Conservation (phyloP, 768 basidiomycete genomes). For the Termitomyces sp. region DNA sequence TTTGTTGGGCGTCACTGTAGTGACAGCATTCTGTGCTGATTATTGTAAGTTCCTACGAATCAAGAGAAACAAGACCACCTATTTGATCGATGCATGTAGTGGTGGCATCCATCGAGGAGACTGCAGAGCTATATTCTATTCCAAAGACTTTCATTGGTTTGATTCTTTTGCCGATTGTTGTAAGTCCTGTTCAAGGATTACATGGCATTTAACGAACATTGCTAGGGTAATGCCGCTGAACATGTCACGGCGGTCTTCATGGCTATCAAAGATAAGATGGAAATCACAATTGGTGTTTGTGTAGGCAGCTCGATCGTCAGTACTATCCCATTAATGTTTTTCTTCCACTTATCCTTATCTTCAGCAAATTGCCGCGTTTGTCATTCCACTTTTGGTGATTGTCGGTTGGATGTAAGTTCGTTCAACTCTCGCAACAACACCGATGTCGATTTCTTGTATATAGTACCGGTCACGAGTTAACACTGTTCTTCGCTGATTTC, state of each 20-base stretch:
- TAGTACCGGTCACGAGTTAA: slow-evolving; percentile 67
- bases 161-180: slow-evolving; percentile 85
- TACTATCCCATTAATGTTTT: slow-evolving; percentile 7
- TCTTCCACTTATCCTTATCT: not conserved
- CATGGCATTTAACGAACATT: not conserved
- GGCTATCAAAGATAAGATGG: slow-evolving; percentile 71
- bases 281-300: slow-evolving; percentile 72
- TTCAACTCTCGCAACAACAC: slow-evolving; percentile 10
- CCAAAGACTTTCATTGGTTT: slow-evolving; percentile 85
- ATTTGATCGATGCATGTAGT: slow-evolving; percentile 42
- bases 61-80: not conserved
- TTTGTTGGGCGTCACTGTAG: slow-evolving; percentile 68
- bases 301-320: slow-evolving; percentile 80
- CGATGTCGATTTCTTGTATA: not conserved
- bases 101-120: slow-evolving; percentile 91
- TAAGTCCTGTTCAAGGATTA: slow-evolving; percentile 27
- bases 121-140: slow-evolving; percentile 74
- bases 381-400: slow-evolving; percentile 84
- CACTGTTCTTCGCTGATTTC: slow-evolving; percentile 83
- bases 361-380: slow-evolving; percentile 84
- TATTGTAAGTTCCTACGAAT: slow-evolving; percentile 54
- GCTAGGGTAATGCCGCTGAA: slow-evolving; percentile 78
- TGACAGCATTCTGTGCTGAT: slow-evolving; percentile 89
- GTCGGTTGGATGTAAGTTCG: slow-evolving; percentile 79
- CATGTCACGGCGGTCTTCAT: slow-evolving; percentile 87